Base-by-base conservation (phyloP, 169 alveolate species). In the Cryptosporidium ryanae region DNA sequence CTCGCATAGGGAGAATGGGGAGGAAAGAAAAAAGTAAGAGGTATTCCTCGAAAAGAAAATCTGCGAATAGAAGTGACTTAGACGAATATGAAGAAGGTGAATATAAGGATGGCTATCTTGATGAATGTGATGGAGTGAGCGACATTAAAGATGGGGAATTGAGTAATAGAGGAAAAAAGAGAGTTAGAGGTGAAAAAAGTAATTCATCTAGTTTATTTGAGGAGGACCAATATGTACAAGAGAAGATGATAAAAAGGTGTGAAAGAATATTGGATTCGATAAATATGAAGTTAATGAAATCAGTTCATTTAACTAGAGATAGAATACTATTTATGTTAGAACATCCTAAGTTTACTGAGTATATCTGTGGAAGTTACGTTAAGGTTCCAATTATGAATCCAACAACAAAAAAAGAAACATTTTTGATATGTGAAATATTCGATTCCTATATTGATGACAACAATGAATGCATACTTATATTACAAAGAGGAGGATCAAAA, bases 401-500 rank as follows among this genome's bases (percentile, higher is more conserved):
- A 4, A 18, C 71, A 25, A 59, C 87, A 18, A 76, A 76, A 25
- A 61, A 2, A 23, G 71, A 32, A 52, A 76, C 65, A 23, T 76
- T 59, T 65, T 17, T 76, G 25, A 76, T 46, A 25, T 76, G 87
- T 21, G 87, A 76, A 34, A 61, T 76, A 23, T 76, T 18, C 38
- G 87, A 76, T 48, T 32, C 71, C 2, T 61, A 76, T 18, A 23
- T 76, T 15, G 46, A 21, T 34, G 64, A 76, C 8, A 48, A 76
- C 17, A 44, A 61, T 13, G 49, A 61, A 21, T 76, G 87, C 48
- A 55, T 61, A 23, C 32, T 76, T 15, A 76, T 61, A 44, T 61
- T 76, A 34, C 87, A 61, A 6, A 76, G 87, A 61, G 87, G 87
- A 55, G 87, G 87, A 57, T 59, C 71, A 2, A 61, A 76, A n/a